Conservation (phyloP, 169 alveolate genomes). For the Cryptosporidium parvum region DNA sequence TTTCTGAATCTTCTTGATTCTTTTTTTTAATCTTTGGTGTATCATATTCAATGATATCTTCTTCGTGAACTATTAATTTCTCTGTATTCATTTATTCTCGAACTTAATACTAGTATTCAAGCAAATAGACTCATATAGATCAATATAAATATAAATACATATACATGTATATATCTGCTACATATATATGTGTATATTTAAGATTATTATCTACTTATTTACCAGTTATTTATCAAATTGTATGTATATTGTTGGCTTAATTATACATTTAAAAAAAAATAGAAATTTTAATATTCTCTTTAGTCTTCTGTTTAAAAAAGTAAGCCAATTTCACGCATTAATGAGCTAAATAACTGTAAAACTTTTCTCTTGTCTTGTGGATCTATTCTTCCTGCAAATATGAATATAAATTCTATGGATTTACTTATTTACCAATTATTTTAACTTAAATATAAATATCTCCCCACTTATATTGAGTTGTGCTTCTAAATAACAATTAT, state of each 20-base stretch:
- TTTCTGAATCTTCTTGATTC: background rate
- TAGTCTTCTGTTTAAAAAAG: too few species aligned
- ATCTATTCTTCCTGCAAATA: background rate
- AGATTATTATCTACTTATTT: background rate
- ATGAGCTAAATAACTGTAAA: too few species aligned
- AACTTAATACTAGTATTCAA: background rate
- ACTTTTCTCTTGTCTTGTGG: background rate
- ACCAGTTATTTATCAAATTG: background rate
- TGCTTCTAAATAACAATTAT: too few species aligned
- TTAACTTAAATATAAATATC: too few species aligned
- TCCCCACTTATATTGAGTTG: background rate
- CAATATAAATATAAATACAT: background rate
- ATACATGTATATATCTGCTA: too few species aligned
- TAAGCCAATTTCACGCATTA: background rate
- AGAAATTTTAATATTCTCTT: background rate
- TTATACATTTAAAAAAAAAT: too few species aligned
- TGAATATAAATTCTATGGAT: background rate
- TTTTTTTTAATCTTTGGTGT: background rate
- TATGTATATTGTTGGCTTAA: background rate
- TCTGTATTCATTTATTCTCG: background rate
- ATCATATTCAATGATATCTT: conserved; percentile 6
- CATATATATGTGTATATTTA: too few species aligned
- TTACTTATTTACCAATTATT: background rate
- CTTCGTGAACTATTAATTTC: background rate
- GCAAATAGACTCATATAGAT: background rate